phyloP scores from a whole-genome alignment of 345 rosid genomes.

The Melaleuca alternifolia region DNA sequence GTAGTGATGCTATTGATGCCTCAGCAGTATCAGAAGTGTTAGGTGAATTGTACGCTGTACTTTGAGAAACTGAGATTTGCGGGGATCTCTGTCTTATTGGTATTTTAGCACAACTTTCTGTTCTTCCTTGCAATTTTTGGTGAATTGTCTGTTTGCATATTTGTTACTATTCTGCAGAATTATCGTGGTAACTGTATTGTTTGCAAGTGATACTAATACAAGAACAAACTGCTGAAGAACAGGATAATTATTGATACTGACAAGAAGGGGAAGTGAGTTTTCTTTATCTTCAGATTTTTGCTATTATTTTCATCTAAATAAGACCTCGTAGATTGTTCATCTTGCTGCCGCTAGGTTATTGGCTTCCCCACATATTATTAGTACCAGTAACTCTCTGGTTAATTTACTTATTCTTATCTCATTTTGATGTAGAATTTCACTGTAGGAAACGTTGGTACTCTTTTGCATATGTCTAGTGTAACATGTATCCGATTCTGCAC shows the following conservation, averaged over 20 bases:
- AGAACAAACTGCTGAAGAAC: constrained; percentile 86
- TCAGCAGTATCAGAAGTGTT: not conserved
- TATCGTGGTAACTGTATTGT: not conserved
- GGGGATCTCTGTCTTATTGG: not conserved
- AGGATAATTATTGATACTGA: constrained; percentile 81
- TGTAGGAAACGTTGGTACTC: too few species aligned
- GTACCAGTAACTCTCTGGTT: not conserved
- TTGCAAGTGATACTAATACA: constrained; percentile 71
- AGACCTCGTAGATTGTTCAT: not conserved
- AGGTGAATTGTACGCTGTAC: not conserved
- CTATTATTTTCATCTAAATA: not conserved
- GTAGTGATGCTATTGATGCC: not conserved
- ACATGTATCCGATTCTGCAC: too few species aligned
- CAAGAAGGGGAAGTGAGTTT: constrained; percentile 87
- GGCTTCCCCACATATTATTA: not conserved
- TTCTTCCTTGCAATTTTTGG: not conserved
- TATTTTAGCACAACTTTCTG: not conserved
- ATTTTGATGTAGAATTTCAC: too few species aligned
- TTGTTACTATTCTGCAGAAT: not conserved
- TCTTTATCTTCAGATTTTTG: not conserved
- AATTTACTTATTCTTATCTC: too few species aligned
- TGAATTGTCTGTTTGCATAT: not conserved
- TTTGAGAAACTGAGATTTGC: not conserved
- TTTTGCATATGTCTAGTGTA: too few species aligned
- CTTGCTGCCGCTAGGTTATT: not conserved